Conservation (phyloP, 805 yeast genomes). For the Candida wancherniae region DNA sequence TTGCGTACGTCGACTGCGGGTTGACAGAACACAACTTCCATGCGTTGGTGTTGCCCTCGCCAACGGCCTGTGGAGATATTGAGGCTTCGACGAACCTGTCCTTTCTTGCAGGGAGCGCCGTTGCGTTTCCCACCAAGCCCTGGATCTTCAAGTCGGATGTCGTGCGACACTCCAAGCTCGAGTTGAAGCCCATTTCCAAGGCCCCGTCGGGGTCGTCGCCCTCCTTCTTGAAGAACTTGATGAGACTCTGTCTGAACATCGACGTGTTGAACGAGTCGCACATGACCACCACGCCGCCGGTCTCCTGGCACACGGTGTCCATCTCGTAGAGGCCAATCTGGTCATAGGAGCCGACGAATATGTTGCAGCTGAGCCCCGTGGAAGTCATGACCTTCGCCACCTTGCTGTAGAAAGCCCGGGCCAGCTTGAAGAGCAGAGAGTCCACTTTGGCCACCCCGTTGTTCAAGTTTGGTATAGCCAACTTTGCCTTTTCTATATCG, state of each 20-base stretch:
- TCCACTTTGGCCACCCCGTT: conserved; percentile 26
- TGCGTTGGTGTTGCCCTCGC: conserved; percentile 49
- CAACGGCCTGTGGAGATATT: conserved; percentile 36
- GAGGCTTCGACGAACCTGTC: conserved; percentile 20
- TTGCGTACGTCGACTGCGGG: conserved; percentile 55
- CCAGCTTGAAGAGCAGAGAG: conserved; percentile 28
- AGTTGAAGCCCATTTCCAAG: conserved; percentile 53
- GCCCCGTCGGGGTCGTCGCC: conserved; percentile 26
- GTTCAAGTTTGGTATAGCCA: conserved; percentile 30
- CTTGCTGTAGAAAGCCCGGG: conserved; percentile 43
- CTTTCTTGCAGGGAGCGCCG: conserved; percentile 35
- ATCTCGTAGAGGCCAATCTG: conserved; percentile 66
- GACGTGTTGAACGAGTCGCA: conserved; percentile 64
- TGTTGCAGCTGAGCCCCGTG: conserved; percentile 51
- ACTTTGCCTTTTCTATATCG: conserved; percentile 45
- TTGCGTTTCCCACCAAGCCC: conserved; percentile 62
- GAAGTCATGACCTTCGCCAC: conserved; percentile 45
- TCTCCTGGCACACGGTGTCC: conserved; percentile 51
- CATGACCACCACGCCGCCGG: conserved; percentile 62
- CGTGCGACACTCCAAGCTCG: conserved; percentile 53
- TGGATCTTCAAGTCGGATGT: conserved; percentile 47
- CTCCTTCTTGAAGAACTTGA: conserved; percentile 43
- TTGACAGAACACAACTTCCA: conserved; percentile 57
- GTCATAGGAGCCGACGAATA: conserved; percentile 64
- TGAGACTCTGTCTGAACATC: conserved; percentile 61